Conservation (phyloP, 139 green algal species). For the Medakamo hakoo region DNA sequence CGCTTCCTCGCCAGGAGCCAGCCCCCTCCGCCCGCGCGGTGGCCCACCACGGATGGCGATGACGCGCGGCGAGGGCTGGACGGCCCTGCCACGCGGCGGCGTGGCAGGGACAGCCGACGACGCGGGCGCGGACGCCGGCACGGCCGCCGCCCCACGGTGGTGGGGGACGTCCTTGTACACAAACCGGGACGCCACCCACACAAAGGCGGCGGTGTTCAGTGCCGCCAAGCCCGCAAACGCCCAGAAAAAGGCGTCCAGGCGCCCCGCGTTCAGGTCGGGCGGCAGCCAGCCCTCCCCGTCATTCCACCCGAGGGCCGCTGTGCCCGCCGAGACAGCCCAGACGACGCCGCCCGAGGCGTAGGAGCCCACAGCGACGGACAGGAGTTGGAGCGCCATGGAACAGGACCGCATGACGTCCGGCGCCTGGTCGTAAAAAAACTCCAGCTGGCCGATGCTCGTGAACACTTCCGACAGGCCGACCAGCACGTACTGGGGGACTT, state of each 20-base stretch:
- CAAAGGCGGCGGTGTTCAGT: conserved; percentile 39
- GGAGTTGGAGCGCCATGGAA: conserved; percentile 72
- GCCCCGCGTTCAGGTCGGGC: conserved; percentile 42
- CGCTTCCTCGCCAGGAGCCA: no score
- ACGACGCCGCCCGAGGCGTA: conserved; percentile 63
- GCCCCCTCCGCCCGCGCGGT: background rate
- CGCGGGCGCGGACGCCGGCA: conserved; percentile 2
- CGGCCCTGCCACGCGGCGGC: background rate
- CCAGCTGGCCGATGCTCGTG: conserved; percentile 74
- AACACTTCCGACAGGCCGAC: conserved; percentile 71
- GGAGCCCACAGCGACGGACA: conserved; percentile 55
- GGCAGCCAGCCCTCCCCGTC: conserved; percentile 28
- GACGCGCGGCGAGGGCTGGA: conserved; percentile 2
- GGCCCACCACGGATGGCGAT: background rate
- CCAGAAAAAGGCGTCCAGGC: conserved; percentile 68
- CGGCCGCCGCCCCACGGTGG: conserved; percentile 8
- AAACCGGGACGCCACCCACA: conserved; percentile 48
- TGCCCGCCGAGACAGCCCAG: conserved; percentile 13
- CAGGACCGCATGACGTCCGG: conserved; percentile 83
- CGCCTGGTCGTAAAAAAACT: conserved; percentile 92
- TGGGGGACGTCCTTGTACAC: conserved; percentile 74
- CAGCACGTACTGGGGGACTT: conserved; percentile 70
- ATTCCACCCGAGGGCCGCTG: background rate
- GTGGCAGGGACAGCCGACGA: background rate
- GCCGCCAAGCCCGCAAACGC: conserved; percentile 41